Evolutionary conservation across 352 stramenopile genomes (phyloP), one percentile per base, ranked within the genome.

Genomic region (Phytophthora idaei): DNA sequence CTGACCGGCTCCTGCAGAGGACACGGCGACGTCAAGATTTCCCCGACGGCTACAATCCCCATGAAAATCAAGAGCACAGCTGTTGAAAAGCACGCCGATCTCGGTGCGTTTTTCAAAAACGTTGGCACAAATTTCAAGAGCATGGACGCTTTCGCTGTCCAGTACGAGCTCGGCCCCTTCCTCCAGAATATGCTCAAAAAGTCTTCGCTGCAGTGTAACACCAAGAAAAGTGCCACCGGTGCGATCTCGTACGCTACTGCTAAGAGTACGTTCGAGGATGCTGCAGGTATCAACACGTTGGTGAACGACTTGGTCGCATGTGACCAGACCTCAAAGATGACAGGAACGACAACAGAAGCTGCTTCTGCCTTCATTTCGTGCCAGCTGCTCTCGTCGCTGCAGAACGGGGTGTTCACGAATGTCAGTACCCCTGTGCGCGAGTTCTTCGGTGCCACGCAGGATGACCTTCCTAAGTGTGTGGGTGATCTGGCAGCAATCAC

Each of bases 401-500:
- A 89, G 61, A 92, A 92, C 49, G 80, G 83, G n/a, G 81, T 87
- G 10, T 90, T 92, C 57, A 90, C 81, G 12, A 92, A 88, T 59
- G 90, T 89, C 46, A 92, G 83, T 47, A 67, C 78, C 8, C 77
- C 78, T n/a, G 77, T 90, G 17, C 81, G 81, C 8, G 45, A 79
- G 11, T 79, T 84, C 29, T 90, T 89, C 45, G 71, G 78, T 27
- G 74, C 61, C 7, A 69, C 78, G 0, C 50, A 71, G 25, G 62
- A 77, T 21, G 60, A 90, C 21, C 50, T 90, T 45, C 83, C 83
- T 6, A 86, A 77, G 46, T 92, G 83, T 47, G 73, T 90, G 32
- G 64, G 74, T 9, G 69, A 83, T 4, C 56, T 92, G 31, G 77
- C 81, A 11, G 70, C 69, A 0, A 61, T 90, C 17, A 79, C 77